These are phyloP conservation scores for Mycena amicta DNA, from an alignment of 768 basidiomycete species.

Conservation along the genomic window DNA sequence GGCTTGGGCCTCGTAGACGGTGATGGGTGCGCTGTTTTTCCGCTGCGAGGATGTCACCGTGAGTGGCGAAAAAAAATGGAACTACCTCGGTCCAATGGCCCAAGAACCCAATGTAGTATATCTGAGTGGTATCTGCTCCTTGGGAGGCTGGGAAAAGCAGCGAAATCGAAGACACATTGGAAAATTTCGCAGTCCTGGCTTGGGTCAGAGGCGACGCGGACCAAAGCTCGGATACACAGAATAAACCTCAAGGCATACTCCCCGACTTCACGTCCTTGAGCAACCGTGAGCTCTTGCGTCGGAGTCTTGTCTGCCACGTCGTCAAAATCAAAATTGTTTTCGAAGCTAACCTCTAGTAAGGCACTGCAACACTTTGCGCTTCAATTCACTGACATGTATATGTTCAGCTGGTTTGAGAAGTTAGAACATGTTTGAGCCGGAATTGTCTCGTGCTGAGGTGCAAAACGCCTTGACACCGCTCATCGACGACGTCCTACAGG, in stretches of 20 bases:
- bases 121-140: constrained; percentile 72
- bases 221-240: not conserved
- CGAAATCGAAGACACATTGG: constrained; percentile 78
- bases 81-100: constrained; percentile 81
- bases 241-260: constrained; percentile 84
- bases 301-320: constrained; percentile 64
- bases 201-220: not conserved
- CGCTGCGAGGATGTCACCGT: constrained; percentile 45
- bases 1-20: constrained; percentile 87
- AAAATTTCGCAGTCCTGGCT: constrained; percentile 81
- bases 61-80: not conserved
- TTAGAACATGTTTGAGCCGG: too few species aligned
- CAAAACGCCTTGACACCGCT: too few species aligned
- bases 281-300: constrained; percentile 73
- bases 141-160: constrained; percentile 80
- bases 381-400: too few species aligned
- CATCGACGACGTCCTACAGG: too few species aligned
- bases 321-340: constrained; percentile 79
- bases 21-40: constrained; percentile 75
- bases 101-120: constrained; percentile 86
- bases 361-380: too few species aligned
- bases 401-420: too few species aligned
- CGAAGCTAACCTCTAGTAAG: too few species aligned
- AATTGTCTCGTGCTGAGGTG: too few species aligned
- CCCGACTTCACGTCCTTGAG: constrained; percentile 73